These are phyloP conservation scores for Ophiobolus disseminans DNA, from an alignment of 2,329 filamentous ascomycete species.

Conservation along the genomic window DNA sequence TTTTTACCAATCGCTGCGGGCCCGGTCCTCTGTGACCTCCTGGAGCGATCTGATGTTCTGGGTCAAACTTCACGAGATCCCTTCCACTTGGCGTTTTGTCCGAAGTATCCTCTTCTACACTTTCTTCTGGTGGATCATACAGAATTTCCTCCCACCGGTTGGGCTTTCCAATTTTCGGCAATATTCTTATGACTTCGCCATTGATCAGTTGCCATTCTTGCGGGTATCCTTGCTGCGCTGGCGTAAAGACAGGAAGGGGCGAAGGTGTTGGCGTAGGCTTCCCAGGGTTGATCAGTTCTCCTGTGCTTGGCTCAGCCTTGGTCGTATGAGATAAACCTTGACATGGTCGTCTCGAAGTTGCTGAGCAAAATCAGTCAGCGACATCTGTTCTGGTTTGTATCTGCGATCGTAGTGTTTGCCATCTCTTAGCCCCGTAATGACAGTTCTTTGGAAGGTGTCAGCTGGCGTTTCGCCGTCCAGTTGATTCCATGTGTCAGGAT, in stretches of 20 bases:
- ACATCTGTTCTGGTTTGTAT: neutral
- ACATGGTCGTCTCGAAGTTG: neutral
- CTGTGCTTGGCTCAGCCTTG: neutral
- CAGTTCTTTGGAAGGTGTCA: neutral
- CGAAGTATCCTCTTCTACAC: no score
- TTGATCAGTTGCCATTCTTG: no score
- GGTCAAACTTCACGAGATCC: no score
- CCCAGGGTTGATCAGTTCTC: neutral
- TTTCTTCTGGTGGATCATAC: no score
- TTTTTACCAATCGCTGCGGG: no score
- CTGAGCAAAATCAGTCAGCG: neutral
- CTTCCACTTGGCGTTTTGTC: no score
- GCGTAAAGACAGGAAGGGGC: no score
- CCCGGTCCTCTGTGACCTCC: no score
- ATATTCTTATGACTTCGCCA: neutral
- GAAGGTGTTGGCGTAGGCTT: no score
- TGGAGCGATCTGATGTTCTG: no score
- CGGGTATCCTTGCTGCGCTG: no score
- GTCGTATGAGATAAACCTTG: slow-evolving; percentile 2
- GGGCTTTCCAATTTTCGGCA: neutral
- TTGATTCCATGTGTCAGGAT: neutral
- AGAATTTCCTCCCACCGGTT: neutral
- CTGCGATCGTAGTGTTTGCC: neutral
- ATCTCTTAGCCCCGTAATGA: neutral
- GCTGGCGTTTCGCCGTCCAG: neutral